Base-by-base conservation (phyloP, 371 early-diverging fungal genomes). In the Rhizopus delemar region DNA sequence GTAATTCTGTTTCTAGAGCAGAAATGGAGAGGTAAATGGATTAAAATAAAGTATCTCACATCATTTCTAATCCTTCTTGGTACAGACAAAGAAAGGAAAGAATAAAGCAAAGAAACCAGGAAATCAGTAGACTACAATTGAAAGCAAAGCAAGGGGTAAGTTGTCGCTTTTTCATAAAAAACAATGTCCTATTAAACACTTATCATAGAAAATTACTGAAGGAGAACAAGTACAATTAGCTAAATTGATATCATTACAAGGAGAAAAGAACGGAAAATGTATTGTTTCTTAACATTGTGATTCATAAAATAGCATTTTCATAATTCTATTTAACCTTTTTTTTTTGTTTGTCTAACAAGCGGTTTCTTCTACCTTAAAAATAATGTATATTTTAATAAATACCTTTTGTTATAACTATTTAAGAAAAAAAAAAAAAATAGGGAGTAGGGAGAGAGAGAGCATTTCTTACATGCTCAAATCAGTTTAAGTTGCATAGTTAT, bases 191-290 rank as follows among this genome's bases (percentile, higher is more conserved):
- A 13, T 43, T 28, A 16, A 38, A 59, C 35, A 51, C 5, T 15
- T 33, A 16, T 32, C 16, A 41, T 58, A 72, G 63, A 59, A 41
- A 7, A 64, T 77, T 12, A 70, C 77, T 9, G 77, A 77, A 29
- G 39, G 53, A 39, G 77, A 77, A 48, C 70, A 77, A 51, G 39
- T 74, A 2, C 65, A 63, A 38, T 53, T 77, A 28, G 74, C 74
- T n/a, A 77, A 71, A 34, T 59, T 67, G 22, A 31, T 66, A 29
- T 70, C 70, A 4, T 16, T 57, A 15, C 54, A 60, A 32, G 60
- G 51, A 13, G 41, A 56, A 4, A 63, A 66, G 28, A 43, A 53
- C 28, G 60, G 60, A n/a, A 68, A 68, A 41, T 68, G 68, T 29
- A 52, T 63, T 28, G 35, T 68, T 41, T 50, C 49, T 15, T 68